Evolutionary conservation across 108 stramenopile species (phyloP).

Genomic region (Phaeodactylum tricornutum): DNA sequence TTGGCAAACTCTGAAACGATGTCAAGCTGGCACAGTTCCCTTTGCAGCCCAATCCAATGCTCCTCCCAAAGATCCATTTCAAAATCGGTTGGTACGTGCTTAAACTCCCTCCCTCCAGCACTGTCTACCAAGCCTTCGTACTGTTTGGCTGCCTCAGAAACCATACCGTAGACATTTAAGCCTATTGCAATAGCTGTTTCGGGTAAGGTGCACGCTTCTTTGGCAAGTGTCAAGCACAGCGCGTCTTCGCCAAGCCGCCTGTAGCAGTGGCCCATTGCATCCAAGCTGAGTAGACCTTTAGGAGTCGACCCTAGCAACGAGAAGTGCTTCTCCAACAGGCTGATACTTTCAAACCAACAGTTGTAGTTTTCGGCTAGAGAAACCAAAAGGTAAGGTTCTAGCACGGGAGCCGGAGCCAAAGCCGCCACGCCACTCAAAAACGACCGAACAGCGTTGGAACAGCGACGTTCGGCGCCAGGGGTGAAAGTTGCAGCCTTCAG

Average conservation of each 20-base stretch:
- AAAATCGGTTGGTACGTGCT: constrained; percentile 27
- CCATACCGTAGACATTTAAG: constrained; percentile 60
- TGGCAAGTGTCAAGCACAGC: constrained; percentile 30
- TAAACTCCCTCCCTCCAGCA: constrained; percentile 16
- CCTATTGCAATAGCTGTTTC: constrained; percentile 49
- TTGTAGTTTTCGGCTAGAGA: constrained; percentile 57
- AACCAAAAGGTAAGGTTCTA: constrained; percentile 43
- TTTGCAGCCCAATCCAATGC: constrained; percentile 80
- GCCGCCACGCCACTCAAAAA: constrained; percentile 32
- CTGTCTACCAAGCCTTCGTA: constrained; percentile 48
- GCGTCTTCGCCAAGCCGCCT: constrained; percentile 43
- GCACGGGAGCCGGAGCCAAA: constrained; percentile 43
- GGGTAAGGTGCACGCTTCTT: constrained; percentile 27
- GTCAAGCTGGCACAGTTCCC: constrained; percentile 79
- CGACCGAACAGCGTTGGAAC: constrained; percentile 33
- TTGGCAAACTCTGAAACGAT: constrained; percentile 74
- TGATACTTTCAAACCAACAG: constrained; percentile 55
- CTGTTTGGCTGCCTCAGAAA: constrained; percentile 49
- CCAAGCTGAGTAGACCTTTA: constrained; percentile 10
- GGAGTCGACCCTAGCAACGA: constrained; percentile 23
- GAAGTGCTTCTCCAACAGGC: constrained; percentile 43
- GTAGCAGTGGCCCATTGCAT: constrained; percentile 48
- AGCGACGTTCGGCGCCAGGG: background rate
- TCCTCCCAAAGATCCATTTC: constrained; percentile 89
- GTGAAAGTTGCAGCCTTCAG: no score